Base-by-base conservation (phyloP, 768 basidiomycete genomes). In the Kwoniella dejecticola region DNA sequence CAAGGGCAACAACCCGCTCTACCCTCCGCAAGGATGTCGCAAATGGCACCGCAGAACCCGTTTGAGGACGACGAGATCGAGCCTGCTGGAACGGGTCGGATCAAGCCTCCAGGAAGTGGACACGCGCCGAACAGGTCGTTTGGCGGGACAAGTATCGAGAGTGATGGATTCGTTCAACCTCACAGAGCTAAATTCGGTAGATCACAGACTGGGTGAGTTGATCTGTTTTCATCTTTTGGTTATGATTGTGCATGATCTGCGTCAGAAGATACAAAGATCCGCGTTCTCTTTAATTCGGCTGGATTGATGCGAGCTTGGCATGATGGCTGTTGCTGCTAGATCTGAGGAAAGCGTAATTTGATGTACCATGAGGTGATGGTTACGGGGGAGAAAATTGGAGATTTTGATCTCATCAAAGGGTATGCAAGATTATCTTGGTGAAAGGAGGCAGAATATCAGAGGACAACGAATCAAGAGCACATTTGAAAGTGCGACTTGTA, bases 11-110 rank as follows among this genome's bases (percentile, higher is more conserved):
- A 62, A 47, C 67, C 67, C 5, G 24, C 50, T 23, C 31, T 68
- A 23, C 67, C 67, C 5, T 68, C 63, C 5, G 41, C 59, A 21
- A 56, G 52, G 45, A 58, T 63, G 62, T 27, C 36, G 15, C 56
- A 63, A 33, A 3, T 60, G 12, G 24, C 58, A 10, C 47, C 63
- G 7, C 44, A 48, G 27, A 67, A 70, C 42, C 68, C 68, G 15
- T 70, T 70, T 33, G 68, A 66, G 40, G 60, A 65, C 29, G 68
- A 70, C 46, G 68, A 70, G 52, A 52, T 67, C 8, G 68, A 70
- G 31, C 68, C 68, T 12, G n/a, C 57, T n/a, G 62, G 57, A 27
- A 49, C n/a, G 21, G 61, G 64, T 26, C 30, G 55, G 13, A 49
- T 60, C 47, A 59, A 29, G 48, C 57, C 62, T 7, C 61, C 54